Evolutionary conservation across 768 basidiomycete genomes (phyloP).

Genomic region (Suillus decipiens): DNA sequence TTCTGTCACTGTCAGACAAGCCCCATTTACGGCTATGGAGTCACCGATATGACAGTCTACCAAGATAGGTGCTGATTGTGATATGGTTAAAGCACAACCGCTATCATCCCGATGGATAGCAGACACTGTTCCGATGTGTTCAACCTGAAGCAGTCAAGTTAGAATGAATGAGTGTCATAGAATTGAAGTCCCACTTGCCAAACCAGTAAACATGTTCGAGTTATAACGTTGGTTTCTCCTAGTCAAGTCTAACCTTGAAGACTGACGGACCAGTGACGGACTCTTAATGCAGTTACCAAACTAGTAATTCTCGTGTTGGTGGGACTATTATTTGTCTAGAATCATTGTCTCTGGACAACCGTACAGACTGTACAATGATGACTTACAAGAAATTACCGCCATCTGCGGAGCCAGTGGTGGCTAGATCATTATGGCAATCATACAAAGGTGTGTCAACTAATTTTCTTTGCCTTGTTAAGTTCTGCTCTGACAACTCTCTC

Average conservation of each 20-base stretch:
- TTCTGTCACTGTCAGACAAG: slow-evolving; percentile 88
- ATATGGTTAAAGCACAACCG: slow-evolving; percentile 84
- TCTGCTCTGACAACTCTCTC: slow-evolving; percentile 15
- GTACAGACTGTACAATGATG: background rate
- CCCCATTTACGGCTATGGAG: slow-evolving; percentile 88
- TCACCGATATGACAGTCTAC: slow-evolving; percentile 92
- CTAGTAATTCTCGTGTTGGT: no score
- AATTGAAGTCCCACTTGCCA: slow-evolving; percentile 47
- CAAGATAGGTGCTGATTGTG: slow-evolving; percentile 69
- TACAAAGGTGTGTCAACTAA: slow-evolving; percentile 38
- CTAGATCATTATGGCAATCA: slow-evolving; percentile 42
- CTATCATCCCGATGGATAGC: slow-evolving; percentile 62
- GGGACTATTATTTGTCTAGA: background rate
- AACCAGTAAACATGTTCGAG: slow-evolving; percentile 70
- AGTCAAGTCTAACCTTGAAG: background rate
- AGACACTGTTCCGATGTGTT: slow-evolving; percentile 81
- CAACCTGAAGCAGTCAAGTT: slow-evolving; percentile 57
- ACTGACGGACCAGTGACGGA: background rate
- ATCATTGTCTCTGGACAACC: background rate
- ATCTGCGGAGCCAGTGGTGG: slow-evolving; percentile 15
- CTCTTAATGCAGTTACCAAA: no score
- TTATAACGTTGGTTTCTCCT: slow-evolving; percentile 10
- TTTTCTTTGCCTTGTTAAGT: slow-evolving; percentile 7
- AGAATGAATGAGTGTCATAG: slow-evolving; percentile 7
- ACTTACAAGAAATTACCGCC: slow-evolving; percentile 10